phyloP scores from a whole-genome alignment of 495 filamentous ascomycete genomes.

The Daldinia decipiens region DNA sequence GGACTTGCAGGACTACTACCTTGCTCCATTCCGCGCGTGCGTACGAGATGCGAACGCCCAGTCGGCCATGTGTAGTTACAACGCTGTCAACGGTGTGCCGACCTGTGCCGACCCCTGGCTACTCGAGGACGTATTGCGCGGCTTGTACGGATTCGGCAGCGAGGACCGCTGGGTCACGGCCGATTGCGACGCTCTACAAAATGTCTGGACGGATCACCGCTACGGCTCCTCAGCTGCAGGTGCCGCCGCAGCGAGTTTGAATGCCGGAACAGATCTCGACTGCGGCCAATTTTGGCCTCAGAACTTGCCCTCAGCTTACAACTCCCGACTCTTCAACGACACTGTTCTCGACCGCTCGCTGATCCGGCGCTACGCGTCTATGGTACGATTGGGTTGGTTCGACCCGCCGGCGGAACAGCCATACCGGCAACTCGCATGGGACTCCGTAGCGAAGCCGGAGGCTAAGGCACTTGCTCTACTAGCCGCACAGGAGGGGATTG shows the following conservation, averaged over 20 bases:
- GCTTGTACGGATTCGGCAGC: constrained; percentile 59
- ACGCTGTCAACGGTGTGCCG: constrained; percentile 69
- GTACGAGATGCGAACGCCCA: constrained; percentile 65
- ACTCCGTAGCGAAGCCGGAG: constrained; percentile 61
- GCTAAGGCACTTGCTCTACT: constrained; percentile 65
- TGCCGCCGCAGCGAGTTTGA: constrained; percentile 64
- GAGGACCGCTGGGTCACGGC: constrained; percentile 66
- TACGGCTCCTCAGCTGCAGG: constrained; percentile 59
- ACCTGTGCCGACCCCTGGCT: constrained; percentile 66
- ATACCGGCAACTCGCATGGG: constrained; percentile 64
- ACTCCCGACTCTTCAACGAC: constrained; percentile 49
- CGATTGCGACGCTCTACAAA: constrained; percentile 68
- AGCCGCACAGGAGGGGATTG: constrained; percentile 68
- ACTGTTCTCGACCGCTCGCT: constrained; percentile 62
- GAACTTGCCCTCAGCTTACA: constrained; percentile 56
- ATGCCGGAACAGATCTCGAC: constrained; percentile 70
- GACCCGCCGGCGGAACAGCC: constrained; percentile 56
- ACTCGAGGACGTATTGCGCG: constrained; percentile 66
- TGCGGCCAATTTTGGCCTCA: constrained; percentile 68
- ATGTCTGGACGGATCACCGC: constrained; percentile 65
- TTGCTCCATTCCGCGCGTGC: constrained; percentile 61
- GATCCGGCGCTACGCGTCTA: constrained; percentile 64
- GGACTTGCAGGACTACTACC: constrained; percentile 66
- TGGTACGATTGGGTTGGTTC: constrained; percentile 69
- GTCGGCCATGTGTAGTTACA: constrained; percentile 71